Evolutionary conservation across 495 filamentous ascomycete genomes (phyloP), one percentile per base, ranked within the genome.

Genomic region (Penicillium pancosmium): DNA sequence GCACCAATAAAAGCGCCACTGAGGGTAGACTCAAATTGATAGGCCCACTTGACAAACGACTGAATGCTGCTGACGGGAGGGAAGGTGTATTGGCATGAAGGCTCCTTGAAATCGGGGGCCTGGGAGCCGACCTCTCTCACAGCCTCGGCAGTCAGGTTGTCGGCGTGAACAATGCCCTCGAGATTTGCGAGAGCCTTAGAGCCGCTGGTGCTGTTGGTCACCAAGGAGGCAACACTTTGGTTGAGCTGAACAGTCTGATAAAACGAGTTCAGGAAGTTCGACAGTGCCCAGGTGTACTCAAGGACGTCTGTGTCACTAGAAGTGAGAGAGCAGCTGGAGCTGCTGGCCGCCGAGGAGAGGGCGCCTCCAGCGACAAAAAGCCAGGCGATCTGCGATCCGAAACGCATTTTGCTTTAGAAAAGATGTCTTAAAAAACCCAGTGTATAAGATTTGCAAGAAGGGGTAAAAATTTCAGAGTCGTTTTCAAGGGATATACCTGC

Each of bases 1-100:
- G 66, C 62, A 18, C 67, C 72, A 49, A 73, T 68, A 52, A 68
- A 64, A 33, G 67, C 72, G 33, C 70, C 68, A 36, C 61, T 48
- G 44, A 72, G 61, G 15, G 57, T 66, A 15, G 50, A 31, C 56
- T 75, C 70, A 18, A 75, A 54, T 13, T 52, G 40, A 48, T 65
- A 60, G 23, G 68, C 70, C 23, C 46, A 71, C 40, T 50, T 43
- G 12, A 66, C 53, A 46, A 59, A 74, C 12, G 54, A 33, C 8
- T 61, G 48, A 38, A 64, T 63, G 16, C n/a, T 4, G 16, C 15
- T 18, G 41, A 44, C 5, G 4, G 41, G 4, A 9, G 41, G 51
- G 56, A 56, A 58, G 19, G 60, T 62, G 63, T 59, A 72, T 35
- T 56, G 52, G 62, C 72, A 74, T 8, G 36, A 18, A 10, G 69